Conservation (phyloP, 805 yeast species). For the Peterozyma toletana region DNA sequence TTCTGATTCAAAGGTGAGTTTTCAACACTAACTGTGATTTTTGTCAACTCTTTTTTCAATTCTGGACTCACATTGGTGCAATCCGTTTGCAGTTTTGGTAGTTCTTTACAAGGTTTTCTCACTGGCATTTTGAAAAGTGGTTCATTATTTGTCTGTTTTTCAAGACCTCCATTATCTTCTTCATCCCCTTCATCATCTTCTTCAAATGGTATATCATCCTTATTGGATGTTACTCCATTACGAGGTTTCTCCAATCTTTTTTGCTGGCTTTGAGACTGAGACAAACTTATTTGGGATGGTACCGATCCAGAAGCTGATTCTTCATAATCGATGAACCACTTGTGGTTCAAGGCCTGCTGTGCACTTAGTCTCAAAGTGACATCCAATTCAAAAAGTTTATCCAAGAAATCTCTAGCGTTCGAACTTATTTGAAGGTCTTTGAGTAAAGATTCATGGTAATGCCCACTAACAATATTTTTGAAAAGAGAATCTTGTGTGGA, state of each 20-base stretch:
- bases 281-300: slow-evolving; percentile 44
- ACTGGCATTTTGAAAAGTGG: slow-evolving; percentile 7
- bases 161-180: no score
- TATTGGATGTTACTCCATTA: slow-evolving; percentile 10
- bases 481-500: slow-evolving; percentile 82
- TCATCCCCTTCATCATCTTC: slow-evolving; percentile 3
- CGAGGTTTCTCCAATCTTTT: slow-evolving; percentile 30
- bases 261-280: slow-evolving; percentile 69
- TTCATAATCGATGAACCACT: slow-evolving; percentile 53
- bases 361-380: slow-evolving; percentile 73
- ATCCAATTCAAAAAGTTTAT: slow-evolving; percentile 65
- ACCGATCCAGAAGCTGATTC: slow-evolving; percentile 20
- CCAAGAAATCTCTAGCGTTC: slow-evolving; percentile 49
- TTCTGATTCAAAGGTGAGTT: no score
- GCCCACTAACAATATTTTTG: slow-evolving; percentile 67
- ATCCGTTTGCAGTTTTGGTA: neutral
- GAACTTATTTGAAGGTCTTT: slow-evolving; percentile 27
- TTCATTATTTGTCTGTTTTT: neutral
- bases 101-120: slow-evolving; percentile 2
- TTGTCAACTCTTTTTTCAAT: no score
- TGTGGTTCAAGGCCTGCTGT: slow-evolving; percentile 64
- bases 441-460: slow-evolving; percentile 72
- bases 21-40: no score
- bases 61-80: neutral
- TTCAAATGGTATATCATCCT: neutral